phyloP scores from a whole-genome alignment of 78 protist genomes.

The Planoprotostelium fungivorum region DNA sequence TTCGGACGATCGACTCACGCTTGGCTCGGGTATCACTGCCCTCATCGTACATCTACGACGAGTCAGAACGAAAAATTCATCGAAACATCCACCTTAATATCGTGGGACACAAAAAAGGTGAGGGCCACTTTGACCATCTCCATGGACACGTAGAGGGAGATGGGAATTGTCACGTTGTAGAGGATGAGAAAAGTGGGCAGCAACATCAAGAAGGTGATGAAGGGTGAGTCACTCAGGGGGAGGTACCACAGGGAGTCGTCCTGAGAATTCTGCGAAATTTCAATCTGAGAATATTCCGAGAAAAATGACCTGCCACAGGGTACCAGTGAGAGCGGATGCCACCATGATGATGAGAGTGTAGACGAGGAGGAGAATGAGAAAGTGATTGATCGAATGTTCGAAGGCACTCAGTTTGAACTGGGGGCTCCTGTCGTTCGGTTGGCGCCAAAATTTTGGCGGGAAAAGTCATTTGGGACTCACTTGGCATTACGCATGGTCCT shows the following conservation, averaged over 20 bases:
- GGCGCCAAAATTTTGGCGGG: not conserved
- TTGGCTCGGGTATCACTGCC: not conserved
- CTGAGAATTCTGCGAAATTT: not conserved
- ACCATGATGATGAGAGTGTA: not conserved
- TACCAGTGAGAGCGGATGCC: not conserved
- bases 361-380: not conserved
- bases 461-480: slow-evolving; percentile 1
- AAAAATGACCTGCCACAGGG: not conserved
- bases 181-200: slow-evolving; percentile 78
- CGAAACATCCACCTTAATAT: slow-evolving; percentile 36
- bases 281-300: not conserved
- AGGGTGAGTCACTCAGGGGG: not conserved
- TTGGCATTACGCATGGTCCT: slow-evolving; percentile 56
- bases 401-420: not conserved
- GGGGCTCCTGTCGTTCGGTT: not conserved
- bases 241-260: not conserved
- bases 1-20: not conserved
- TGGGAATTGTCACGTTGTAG: slow-evolving; percentile 82
- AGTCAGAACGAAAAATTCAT: not conserved
- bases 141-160: slow-evolving; percentile 86
- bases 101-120: slow-evolving; percentile 47
- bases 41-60: not conserved
- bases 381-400: not conserved
- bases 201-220: not conserved
- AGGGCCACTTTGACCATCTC: slow-evolving; percentile 83